Evolutionary conservation across 305 asterid species (phyloP), one percentile per base, ranked within the genome.

Genomic region (Fraxinus sp.): DNA sequence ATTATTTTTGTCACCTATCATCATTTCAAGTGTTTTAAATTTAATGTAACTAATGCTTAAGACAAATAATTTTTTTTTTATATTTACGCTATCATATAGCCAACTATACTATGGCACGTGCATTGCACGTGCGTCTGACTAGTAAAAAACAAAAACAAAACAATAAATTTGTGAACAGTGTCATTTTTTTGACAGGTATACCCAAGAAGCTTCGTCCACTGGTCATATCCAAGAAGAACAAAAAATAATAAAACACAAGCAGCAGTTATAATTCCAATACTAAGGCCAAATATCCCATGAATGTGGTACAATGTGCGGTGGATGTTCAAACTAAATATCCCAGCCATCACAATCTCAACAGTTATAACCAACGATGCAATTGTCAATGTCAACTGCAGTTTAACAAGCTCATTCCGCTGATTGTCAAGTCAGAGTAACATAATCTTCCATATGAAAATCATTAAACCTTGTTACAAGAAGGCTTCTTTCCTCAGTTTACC

Each of bases 281-380:
- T 82, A 1, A 80, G 84, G 79, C 93, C 87, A 79, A 92, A 95
- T 26, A 91, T 39, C 80, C 97, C 99, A 0, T 89, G 0, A 0
- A 4, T 77, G 0, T 80, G 5, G 74, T 92, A 80, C 81, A 89
- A 81, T 6, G 88, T 73, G 88, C 90, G 92, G 22, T 88, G 99
- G 84, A 96, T 92, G 66, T 93, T 95, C 99, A 95, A 92, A n/a
- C 98, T 97, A 64, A 95, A 93, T 81, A 90, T 80, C 49, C 97
- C 92, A 43, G 97, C 97, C 22, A 87, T 26, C 68, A 83, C 83
- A 11, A 97, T 96, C 86, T 91, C 97, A 3, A 91, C 83, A 70
- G 95, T 86, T 74, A 96, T 7, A 13, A 95, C 93, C 77, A 96
- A 93, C 3, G 98, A 89, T 14, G 96, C 97, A 28, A 93, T 94